A percentile compares a stretch with the other conserved stretches of the same genome.
These are phyloP conservation scores for Ballota nigra DNA, from an alignment of 257 asterid genomes.

Conservation along the genomic window DNA sequence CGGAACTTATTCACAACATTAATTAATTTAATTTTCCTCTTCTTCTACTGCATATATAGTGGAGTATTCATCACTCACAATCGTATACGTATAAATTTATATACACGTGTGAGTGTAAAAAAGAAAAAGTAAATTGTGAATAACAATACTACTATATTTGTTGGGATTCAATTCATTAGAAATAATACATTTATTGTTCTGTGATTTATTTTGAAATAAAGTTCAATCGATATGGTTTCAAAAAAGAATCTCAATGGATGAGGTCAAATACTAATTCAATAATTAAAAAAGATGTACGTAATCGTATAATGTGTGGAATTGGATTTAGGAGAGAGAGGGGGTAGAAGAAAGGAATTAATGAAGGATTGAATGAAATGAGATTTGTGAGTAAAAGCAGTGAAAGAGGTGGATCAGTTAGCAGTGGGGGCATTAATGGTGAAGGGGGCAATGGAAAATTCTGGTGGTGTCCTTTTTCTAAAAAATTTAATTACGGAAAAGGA, in stretches of 20 bases:
- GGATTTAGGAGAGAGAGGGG: too few species aligned
- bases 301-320: neutral
- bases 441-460: constrained; percentile 3
- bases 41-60: neutral
- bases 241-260: too few species aligned
- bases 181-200: too few species aligned
- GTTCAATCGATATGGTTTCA: neutral
- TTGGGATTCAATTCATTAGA: neutral
- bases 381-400: constrained; percentile 15
- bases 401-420: constrained; percentile 25
- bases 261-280: neutral
- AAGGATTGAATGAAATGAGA: constrained; percentile 19
- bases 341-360: neutral
- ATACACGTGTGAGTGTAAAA: neutral
- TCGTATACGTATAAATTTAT: too few species aligned
- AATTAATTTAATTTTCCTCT: neutral
- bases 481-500: neutral
- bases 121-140: too few species aligned
- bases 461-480: neutral
- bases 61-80: too few species aligned
- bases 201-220: neutral
- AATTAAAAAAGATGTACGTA: too few species aligned
- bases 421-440: constrained; percentile 19
- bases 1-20: neutral
- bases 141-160: neutral